phyloP scores from a whole-genome alignment of 805 yeast species.

The Sugiyamaella qingdaonensis region DNA sequence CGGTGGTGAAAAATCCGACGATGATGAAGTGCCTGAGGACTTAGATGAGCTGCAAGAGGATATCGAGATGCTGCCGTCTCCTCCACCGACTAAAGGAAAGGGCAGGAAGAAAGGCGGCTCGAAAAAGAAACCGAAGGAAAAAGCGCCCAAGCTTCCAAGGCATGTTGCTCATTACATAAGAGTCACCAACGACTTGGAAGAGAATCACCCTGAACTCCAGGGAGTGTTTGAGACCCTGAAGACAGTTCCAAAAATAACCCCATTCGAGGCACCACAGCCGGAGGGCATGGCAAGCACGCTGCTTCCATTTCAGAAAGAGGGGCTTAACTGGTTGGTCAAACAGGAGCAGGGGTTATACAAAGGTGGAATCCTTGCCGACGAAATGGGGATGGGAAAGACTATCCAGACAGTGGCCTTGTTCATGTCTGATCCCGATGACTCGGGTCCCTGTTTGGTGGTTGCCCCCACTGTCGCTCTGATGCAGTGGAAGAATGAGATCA shows the following conservation, averaged over 20 bases:
- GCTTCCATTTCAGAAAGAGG: slow-evolving; percentile 91
- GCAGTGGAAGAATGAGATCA: slow-evolving; percentile 97
- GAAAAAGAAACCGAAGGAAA: slow-evolving; percentile 6
- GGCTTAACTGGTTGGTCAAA: slow-evolving; percentile 78
- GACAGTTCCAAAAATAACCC: slow-evolving; percentile 40
- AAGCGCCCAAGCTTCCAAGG: slow-evolving; percentile 25
- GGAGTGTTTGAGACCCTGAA: slow-evolving; percentile 66
- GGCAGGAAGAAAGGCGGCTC: background rate
- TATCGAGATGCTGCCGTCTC: background rate
- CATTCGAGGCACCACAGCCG: slow-evolving; percentile 62
- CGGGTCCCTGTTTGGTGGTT: slow-evolving; percentile 76
- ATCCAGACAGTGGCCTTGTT: slow-evolving; percentile 90
- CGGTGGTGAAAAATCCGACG: background rate
- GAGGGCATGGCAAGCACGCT: slow-evolving; percentile 65
- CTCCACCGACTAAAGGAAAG: background rate
- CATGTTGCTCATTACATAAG: slow-evolving; percentile 35
- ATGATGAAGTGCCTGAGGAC: background rate
- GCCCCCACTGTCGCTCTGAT: slow-evolving; percentile 98
- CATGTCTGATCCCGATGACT: slow-evolving; percentile 51
- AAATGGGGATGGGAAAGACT: slow-evolving; percentile 99
- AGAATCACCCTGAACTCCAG: slow-evolving; percentile 72
- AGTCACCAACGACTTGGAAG: slow-evolving; percentile 62
- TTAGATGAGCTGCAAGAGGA: background rate
- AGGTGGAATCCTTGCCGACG: slow-evolving; percentile 96
- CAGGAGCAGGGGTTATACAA: slow-evolving; percentile 72